A percentile compares a stretch with the other conserved stretches of the same genome.
These are phyloP conservation scores for Russula brevipes DNA, from an alignment of 768 basidiomycete species.

Conservation along the genomic window DNA sequence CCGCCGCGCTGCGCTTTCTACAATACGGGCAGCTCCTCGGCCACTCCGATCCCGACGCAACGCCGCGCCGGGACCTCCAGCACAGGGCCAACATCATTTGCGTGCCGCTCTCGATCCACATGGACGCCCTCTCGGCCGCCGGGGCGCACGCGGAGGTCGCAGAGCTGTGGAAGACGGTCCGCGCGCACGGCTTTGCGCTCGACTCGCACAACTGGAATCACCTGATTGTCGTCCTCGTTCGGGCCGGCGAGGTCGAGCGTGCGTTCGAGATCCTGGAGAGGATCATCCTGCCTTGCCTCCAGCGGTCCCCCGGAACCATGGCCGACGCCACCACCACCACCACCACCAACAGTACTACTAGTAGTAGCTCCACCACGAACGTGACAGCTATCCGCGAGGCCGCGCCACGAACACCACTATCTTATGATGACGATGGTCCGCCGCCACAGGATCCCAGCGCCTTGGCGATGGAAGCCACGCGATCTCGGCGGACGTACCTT, in stretches of 20 bases:
- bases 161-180: slow-evolving; percentile 60
- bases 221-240: slow-evolving; percentile 65
- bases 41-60: slow-evolving; percentile 26
- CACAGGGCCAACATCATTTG: slow-evolving; percentile 57
- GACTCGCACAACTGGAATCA: slow-evolving; percentile 93
- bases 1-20: slow-evolving; percentile 46
- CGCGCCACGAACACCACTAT: slow-evolving; percentile 29
- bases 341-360: slow-evolving; percentile 26
- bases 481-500: not conserved
- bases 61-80: slow-evolving; percentile 20
- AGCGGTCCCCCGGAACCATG: not conserved
- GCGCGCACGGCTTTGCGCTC: slow-evolving; percentile 62
- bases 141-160: slow-evolving; percentile 60
- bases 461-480: slow-evolving; percentile 22
- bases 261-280: slow-evolving; percentile 80
- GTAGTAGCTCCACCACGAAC: slow-evolving; percentile 26
- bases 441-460: slow-evolving; percentile 4
- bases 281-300: slow-evolving; percentile 56
- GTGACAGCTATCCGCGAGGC: slow-evolving; percentile 16
- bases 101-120: slow-evolving; percentile 73
- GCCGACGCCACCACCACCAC: not conserved
- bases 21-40: slow-evolving; percentile 34
- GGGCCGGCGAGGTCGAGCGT: slow-evolving; percentile 74
- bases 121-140: slow-evolving; percentile 64
- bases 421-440: slow-evolving; percentile 27